These are phyloP conservation scores for Sungouiozyma intestinalis DNA, from an alignment of 805 yeast species.

Conservation along the genomic window DNA sequence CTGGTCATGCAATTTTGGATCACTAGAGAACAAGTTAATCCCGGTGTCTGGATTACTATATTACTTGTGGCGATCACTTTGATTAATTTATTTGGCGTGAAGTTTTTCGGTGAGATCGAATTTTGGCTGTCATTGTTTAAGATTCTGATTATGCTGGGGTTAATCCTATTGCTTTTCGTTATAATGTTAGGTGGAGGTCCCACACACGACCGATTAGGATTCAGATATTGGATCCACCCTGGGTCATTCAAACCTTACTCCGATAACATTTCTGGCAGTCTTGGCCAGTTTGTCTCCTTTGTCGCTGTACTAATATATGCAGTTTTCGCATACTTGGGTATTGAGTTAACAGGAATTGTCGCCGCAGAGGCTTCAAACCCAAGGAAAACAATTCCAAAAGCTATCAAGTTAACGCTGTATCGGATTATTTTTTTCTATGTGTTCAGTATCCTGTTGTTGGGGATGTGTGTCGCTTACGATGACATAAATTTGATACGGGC, in stretches of 20 bases:
- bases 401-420: slow-evolving; percentile 62
- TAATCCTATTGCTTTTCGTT: slow-evolving; percentile 41
- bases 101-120: slow-evolving; percentile 43
- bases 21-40: slow-evolving; percentile 26
- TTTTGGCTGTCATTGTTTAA: slow-evolving; percentile 36
- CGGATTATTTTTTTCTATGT: slow-evolving; percentile 50
- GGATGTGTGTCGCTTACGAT: slow-evolving; percentile 45
- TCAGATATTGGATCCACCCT: slow-evolving; percentile 40
- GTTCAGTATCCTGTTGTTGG: slow-evolving; percentile 44
- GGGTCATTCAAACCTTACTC: slow-evolving; percentile 56
- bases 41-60: slow-evolving; percentile 35
- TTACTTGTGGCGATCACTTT: slow-evolving; percentile 34
- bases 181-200: slow-evolving; percentile 33
- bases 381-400: slow-evolving; percentile 46
- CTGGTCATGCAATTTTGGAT: slow-evolving; percentile 41
- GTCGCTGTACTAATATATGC: slow-evolving; percentile 67
- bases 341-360: slow-evolving; percentile 61
- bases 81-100: slow-evolving; percentile 41
- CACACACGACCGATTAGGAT: slow-evolving; percentile 35
- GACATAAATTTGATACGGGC: slow-evolving; percentile 37
- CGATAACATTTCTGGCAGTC: background rate
- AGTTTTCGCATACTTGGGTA: slow-evolving; percentile 31
- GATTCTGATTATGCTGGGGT: slow-evolving; percentile 38
- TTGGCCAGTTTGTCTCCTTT: slow-evolving; percentile 38
- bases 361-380: slow-evolving; percentile 59